A percentile compares a stretch with the other conserved stretches of the same genome.
Conservation (phyloP, 148 eudicot species). For the Talinum fruticosum region DNA sequence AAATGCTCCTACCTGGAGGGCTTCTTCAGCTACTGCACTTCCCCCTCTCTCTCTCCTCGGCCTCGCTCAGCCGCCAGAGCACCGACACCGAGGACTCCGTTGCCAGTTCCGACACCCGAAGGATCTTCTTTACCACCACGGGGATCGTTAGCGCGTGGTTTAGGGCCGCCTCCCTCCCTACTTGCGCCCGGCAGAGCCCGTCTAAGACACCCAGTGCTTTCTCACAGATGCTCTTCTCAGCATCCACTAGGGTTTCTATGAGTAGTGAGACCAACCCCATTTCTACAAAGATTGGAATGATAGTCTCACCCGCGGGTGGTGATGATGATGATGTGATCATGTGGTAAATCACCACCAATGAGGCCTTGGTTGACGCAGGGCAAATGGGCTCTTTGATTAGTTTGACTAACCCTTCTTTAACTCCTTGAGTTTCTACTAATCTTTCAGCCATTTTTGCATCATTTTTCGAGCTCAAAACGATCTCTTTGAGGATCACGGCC, state of each 20-base stretch:
- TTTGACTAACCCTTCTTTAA: slow-evolving; percentile 50
- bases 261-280: slow-evolving; percentile 44
- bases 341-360: slow-evolving; percentile 46
- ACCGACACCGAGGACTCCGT: slow-evolving; percentile 66
- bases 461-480: slow-evolving; percentile 20
- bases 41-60: slow-evolving; percentile 30
- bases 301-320: slow-evolving; percentile 1
- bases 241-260: slow-evolving; percentile 58
- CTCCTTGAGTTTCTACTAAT: slow-evolving; percentile 41
- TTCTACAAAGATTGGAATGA: slow-evolving; percentile 36
- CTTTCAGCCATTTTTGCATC: neutral
- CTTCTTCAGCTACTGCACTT: slow-evolving; percentile 40
- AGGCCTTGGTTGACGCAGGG: slow-evolving; percentile 53
- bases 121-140: slow-evolving; percentile 65
- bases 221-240: slow-evolving; percentile 58
- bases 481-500: slow-evolving; percentile 39
- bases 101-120: slow-evolving; percentile 63
- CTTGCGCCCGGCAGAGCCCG: slow-evolving; percentile 31
- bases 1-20: slow-evolving; percentile 78
- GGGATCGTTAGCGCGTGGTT: slow-evolving; percentile 51
- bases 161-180: slow-evolving; percentile 42
- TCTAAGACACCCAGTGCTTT: slow-evolving; percentile 59
- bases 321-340: slow-evolving; percentile 29
- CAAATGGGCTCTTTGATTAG: slow-evolving; percentile 65
- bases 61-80: slow-evolving; percentile 48